These are phyloP conservation scores for Podila minutissima DNA, from an alignment of 192 early-diverging fungal species.

Conservation along the genomic window DNA sequence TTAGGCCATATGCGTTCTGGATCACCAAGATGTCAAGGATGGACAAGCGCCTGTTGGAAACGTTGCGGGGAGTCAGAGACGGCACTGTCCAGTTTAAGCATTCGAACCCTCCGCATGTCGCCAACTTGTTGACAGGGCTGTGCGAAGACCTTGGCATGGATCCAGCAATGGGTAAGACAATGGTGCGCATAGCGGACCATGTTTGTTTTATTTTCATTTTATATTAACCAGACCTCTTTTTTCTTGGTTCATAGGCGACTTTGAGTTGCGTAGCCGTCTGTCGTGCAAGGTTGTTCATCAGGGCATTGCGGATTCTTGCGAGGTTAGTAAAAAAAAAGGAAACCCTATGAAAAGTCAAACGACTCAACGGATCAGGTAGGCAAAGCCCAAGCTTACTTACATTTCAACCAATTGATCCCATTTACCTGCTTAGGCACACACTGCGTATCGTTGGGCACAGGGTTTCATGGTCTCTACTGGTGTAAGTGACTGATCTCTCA, in stretches of 20 bases:
- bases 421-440: slow-evolving; percentile 17
- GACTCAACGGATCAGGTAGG: not conserved
- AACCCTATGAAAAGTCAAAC: too few relatives aligned
- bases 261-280: slow-evolving; percentile 51
- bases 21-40: slow-evolving; percentile 66
- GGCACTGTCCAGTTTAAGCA: slow-evolving; percentile 51
- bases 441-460: slow-evolving; percentile 44
- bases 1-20: slow-evolving; percentile 66
- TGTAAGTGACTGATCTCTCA: slow-evolving; percentile 9
- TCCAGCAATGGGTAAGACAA: slow-evolving; percentile 39
- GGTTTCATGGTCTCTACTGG: slow-evolving; percentile 42
- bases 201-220: not conserved
- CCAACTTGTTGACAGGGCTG: slow-evolving; percentile 39
- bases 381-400: not conserved
- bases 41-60: slow-evolving; percentile 64
- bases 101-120: slow-evolving; percentile 48
- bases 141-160: slow-evolving; percentile 47
- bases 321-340: slow-evolving; percentile 11
- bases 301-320: slow-evolving; percentile 57
- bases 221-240: too few relatives aligned
- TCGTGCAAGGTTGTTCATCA: slow-evolving; percentile 64
- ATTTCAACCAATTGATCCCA: not conserved
- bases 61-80: slow-evolving; percentile 50
- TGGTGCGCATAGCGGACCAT: not conserved
- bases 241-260: slow-evolving; percentile 20